Evolutionary conservation across 2,329 filamentous ascomycete species (phyloP).

Genomic region (Daldinia sp.): DNA sequence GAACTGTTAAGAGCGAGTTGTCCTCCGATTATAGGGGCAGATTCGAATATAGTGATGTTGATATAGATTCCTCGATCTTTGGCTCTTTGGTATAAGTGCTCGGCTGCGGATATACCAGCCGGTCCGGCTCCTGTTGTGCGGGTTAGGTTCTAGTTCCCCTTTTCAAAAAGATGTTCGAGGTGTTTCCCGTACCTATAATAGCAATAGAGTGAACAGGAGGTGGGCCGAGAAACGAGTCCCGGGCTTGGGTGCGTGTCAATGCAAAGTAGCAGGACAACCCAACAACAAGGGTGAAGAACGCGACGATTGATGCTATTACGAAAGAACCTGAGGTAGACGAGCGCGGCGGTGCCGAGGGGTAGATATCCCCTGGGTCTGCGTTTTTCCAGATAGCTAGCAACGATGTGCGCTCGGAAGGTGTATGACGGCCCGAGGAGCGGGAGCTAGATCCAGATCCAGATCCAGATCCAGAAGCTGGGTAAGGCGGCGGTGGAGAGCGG

Average conservation of each 20-base stretch:
- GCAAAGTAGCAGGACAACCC: too few relatives aligned
- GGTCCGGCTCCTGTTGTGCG: slow-evolving; percentile 40
- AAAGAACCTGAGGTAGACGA: not conserved
- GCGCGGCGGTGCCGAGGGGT: not conserved
- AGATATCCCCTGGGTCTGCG: too few relatives aligned
- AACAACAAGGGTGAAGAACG: not conserved
- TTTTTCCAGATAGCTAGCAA: not conserved
- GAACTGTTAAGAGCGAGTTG: slow-evolving; percentile 34
- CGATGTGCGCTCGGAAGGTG: not conserved
- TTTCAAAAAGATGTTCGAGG: not conserved
- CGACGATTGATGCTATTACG: not conserved
- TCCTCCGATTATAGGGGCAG: slow-evolving; percentile 35
- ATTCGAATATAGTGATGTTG: slow-evolving; percentile 40
- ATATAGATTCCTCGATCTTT: slow-evolving; percentile 15
- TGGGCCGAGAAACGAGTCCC: too few relatives aligned
- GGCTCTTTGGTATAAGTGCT: slow-evolving; percentile 30
- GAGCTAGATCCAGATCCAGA: too few relatives aligned
- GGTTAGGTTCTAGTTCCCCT: slow-evolving; percentile 12
- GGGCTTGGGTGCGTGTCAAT: too few relatives aligned
- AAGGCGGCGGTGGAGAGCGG: slow-evolving; percentile 30
- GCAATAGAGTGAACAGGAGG: slow-evolving; percentile 35
- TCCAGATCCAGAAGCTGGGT: too few relatives aligned
- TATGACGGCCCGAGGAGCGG: not conserved
- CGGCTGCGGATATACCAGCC: slow-evolving; percentile 40
- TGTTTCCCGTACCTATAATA: slow-evolving; percentile 37